Evolutionary conservation across 345 rosid genomes (phyloP).

Genomic region (Hibiscus syriacus): DNA sequence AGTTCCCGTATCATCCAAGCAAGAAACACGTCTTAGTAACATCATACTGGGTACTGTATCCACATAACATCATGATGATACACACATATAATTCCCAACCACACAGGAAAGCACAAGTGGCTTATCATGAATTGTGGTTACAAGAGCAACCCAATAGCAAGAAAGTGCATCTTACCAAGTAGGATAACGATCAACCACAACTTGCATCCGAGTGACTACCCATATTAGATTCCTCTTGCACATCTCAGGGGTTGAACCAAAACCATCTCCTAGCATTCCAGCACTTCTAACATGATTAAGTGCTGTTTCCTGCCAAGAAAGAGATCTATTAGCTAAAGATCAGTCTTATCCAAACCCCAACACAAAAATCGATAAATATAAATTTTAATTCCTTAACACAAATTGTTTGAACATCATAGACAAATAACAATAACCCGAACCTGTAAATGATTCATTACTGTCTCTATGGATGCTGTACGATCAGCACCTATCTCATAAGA

Average conservation of each 20-base stretch:
- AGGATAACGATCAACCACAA: conserved; percentile 83
- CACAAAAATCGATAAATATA: background rate
- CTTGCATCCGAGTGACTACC: conserved; percentile 95
- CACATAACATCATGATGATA: background rate
- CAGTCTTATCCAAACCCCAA: background rate
- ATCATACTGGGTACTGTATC: background rate
- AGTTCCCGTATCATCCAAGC: background rate
- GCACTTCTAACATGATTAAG: conserved; percentile 84
- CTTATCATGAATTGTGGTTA: background rate
- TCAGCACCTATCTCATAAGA: conserved; percentile 99
- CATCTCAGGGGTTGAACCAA: conserved; percentile 98
- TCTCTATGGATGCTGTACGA: conserved; percentile 94
- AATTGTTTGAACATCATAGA: background rate
- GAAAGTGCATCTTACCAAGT: conserved; percentile 55
- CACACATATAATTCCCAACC: background rate
- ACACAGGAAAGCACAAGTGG: background rate
- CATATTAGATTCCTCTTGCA: conserved; percentile 80
- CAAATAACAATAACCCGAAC: conserved; percentile 21
- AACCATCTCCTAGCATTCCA: conserved; percentile 87
- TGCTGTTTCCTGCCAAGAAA: conserved; percentile 72
- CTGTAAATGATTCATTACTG: conserved; percentile 95
- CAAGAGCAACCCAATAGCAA: background rate
- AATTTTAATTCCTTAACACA: background rate
- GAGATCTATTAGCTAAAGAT: background rate
- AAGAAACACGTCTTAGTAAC: background rate